phyloP scores from a whole-genome alignment of 2,329 filamentous ascomycete genomes.

The Botrytis fragariae region DNA sequence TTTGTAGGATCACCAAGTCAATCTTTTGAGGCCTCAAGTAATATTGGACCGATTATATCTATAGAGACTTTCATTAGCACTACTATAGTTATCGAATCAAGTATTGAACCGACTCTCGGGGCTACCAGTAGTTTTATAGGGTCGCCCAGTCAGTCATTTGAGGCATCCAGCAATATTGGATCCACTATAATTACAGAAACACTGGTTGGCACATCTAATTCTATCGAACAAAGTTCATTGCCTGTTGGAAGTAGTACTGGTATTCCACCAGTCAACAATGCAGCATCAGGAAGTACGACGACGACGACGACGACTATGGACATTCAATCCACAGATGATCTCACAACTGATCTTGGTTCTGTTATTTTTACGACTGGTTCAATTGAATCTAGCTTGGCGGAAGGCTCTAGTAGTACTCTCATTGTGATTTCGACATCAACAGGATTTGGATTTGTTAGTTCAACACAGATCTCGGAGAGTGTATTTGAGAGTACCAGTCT shows the following conservation, averaged over 20 bases:
- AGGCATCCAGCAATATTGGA: neutral
- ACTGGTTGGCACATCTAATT: neutral
- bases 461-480: neutral
- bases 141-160: neutral
- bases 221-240: neutral
- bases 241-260: neutral
- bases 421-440: neutral
- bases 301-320: neutral
- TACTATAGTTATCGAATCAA: neutral
- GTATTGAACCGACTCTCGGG: neutral
- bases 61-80: neutral
- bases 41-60: neutral
- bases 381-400: neutral
- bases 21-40: neutral
- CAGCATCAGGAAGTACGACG: neutral
- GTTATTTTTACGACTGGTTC: neutral
- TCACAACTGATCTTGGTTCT: neutral
- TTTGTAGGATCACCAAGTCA: neutral
- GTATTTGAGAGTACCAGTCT: neutral
- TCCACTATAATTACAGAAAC: neutral
- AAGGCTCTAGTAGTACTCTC: neutral
- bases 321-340: neutral
- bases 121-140: neutral
- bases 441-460: neutral
- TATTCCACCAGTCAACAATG: neutral